These are phyloP conservation scores for Paraphoma sp. DNA, from an alignment of 2,329 filamentous ascomycete genomes.

Conservation along the genomic window DNA sequence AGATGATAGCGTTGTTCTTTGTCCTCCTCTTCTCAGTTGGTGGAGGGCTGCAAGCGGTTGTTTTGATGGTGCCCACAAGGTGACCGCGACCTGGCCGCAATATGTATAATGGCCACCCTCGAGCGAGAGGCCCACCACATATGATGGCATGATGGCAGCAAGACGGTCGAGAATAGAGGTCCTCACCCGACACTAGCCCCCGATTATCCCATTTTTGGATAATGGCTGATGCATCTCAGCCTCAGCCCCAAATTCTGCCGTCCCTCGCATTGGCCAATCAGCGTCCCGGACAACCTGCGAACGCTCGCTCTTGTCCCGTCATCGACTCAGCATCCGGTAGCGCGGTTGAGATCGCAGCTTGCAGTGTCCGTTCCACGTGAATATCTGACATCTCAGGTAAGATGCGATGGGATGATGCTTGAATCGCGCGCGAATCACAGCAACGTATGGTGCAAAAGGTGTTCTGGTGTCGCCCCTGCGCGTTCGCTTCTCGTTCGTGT, in stretches of 20 bases:
- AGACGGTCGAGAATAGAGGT: slow-evolving; percentile 2
- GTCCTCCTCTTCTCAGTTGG: background rate
- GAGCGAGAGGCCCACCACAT: background rate
- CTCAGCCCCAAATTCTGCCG: slow-evolving; percentile 23
- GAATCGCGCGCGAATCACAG: background rate
- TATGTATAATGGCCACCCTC: background rate
- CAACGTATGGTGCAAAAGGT: slow-evolving; percentile 4
- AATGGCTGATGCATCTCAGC: slow-evolving; percentile 23
- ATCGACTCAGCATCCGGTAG: slow-evolving; percentile 3
- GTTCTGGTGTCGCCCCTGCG: slow-evolving; percentile 13
- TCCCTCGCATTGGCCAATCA: slow-evolving; percentile 13
- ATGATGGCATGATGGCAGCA: background rate
- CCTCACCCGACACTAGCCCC: slow-evolving; percentile 14
- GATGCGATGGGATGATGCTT: slow-evolving; percentile 2
- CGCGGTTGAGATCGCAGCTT: background rate
- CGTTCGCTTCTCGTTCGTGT: slow-evolving; percentile 11
- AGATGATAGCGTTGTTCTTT: background rate
- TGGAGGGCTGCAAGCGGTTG: background rate
- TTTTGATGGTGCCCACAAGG: background rate
- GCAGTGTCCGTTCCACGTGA: background rate
- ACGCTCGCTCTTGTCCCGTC: slow-evolving; percentile 2
- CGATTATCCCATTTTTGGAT: slow-evolving; percentile 18
- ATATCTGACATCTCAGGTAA: slow-evolving; percentile 6
- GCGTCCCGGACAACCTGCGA: background rate
- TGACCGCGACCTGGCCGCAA: background rate